Conservation (phyloP, 2,329 filamentous ascomycete genomes). For the Colletotrichum tamarilloi region DNA sequence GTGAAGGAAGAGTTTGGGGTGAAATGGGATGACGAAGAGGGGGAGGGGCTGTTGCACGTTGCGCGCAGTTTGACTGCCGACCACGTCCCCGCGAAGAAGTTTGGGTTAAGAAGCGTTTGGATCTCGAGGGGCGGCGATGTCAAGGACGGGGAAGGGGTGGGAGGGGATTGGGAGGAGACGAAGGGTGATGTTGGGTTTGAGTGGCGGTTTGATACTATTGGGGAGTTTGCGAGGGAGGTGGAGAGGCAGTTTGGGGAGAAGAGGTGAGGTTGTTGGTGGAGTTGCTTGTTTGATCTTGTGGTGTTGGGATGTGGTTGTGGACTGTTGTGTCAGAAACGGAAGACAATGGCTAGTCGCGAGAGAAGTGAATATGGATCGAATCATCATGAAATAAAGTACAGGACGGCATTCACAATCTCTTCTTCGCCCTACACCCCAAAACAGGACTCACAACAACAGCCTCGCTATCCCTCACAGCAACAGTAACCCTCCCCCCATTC, state of each 20-base stretch:
- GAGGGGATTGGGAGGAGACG: conserved; percentile 50
- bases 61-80: conserved; percentile 76
- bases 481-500: conserved; percentile 48
- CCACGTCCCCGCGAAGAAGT: conserved; percentile 71
- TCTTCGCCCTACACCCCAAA: background rate
- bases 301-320: background rate
- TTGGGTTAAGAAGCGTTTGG: conserved; percentile 73
- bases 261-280: background rate
- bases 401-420: background rate
- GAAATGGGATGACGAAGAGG: conserved; percentile 49
- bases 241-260: conserved; percentile 44
- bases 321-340: too few relatives aligned
- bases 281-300: background rate
- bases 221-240: conserved; percentile 69
- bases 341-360: background rate
- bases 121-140: conserved; percentile 70
- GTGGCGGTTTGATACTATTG: conserved; percentile 69
- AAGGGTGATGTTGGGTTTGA: conserved; percentile 58
- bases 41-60: conserved; percentile 69
- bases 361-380: too few relatives aligned
- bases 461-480: conserved; percentile 56
- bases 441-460: conserved; percentile 48
- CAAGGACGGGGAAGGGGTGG: conserved; percentile 41
- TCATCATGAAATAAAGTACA: too few relatives aligned
- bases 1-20: conserved; percentile 66